Percentiles rank a stretch among this genome's conserved stretches.
Conservation (phyloP, 306 rosid genomes). For the Glycyrrhiza uralensis region DNA sequence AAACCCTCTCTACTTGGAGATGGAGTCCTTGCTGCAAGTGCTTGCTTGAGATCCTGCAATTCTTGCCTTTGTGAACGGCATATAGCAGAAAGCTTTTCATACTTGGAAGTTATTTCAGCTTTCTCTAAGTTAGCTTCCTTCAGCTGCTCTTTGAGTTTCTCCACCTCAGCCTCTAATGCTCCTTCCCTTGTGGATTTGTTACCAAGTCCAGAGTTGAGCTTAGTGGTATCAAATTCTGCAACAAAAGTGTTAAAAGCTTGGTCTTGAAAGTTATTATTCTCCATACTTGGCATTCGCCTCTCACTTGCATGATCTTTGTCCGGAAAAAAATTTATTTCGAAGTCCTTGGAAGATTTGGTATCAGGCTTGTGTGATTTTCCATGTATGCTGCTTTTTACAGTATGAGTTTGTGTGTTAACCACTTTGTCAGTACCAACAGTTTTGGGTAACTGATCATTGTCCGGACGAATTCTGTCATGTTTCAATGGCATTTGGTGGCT, state of each 20-base stretch:
- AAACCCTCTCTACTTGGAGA: conserved; percentile 60
- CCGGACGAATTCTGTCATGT: conserved; percentile 42
- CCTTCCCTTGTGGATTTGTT: conserved; percentile 58
- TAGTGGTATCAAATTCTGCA: conserved; percentile 67
- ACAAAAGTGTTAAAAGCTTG: conserved; percentile 74
- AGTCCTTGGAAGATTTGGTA: conserved; percentile 51
- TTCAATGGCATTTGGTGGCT: conserved; percentile 37
- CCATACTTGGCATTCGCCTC: conserved; percentile 40
- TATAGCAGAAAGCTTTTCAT: conserved; percentile 88
- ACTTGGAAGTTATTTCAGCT: conserved; percentile 85
- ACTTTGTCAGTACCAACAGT: conserved; percentile 48
- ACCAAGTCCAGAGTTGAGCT: conserved; percentile 43
- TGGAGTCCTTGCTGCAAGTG: conserved; percentile 63
- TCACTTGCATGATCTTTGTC: conserved; percentile 34
- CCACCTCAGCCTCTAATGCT: conserved; percentile 75
- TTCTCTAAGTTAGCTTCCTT: conserved; percentile 66
- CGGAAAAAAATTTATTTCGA: conserved; percentile 58
- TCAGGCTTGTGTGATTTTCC: conserved; percentile 48
- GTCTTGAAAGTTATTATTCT: conserved; percentile 51
- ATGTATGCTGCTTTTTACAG: conserved; percentile 42
- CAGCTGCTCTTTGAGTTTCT: conserved; percentile 74
- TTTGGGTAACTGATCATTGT: conserved; percentile 48
- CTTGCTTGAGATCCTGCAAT: conserved; percentile 89
- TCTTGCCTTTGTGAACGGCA: conserved; percentile 97
- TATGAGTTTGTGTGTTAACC: conserved; percentile 32